Conservation (phyloP, 306 rosid species). For the Datisca glomerata region DNA sequence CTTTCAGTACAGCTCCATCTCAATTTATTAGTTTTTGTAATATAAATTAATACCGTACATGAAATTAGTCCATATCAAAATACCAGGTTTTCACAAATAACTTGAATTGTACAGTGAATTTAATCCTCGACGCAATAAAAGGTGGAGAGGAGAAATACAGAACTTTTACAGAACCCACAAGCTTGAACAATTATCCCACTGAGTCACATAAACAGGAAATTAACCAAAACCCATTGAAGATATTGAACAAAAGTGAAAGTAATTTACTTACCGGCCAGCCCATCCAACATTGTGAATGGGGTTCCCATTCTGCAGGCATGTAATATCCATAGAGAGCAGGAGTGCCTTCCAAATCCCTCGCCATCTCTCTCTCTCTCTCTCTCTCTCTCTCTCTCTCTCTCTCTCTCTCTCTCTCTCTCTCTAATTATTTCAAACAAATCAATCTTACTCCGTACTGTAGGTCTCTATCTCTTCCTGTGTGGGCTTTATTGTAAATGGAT, state of each 20-base stretch:
- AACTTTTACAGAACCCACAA: background rate
- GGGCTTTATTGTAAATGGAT: too few relatives aligned
- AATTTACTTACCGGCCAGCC: conserved; percentile 87
- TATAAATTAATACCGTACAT: too few relatives aligned
- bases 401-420: too few relatives aligned
- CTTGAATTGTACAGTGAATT: conserved; percentile 2
- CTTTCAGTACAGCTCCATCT: too few relatives aligned
- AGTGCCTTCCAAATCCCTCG: conserved; percentile 32
- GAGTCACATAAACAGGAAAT: background rate
- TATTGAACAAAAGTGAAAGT: background rate
- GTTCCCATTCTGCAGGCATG: conserved; percentile 96
- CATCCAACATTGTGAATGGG: conserved; percentile 72
- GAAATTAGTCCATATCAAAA: background rate
- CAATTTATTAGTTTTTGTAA: too few relatives aligned
- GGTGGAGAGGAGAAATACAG: background rate
- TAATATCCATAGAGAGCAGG: conserved; percentile 40
- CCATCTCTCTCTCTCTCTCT: background rate
- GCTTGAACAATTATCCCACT: background rate
- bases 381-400: too few relatives aligned
- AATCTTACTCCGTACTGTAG: too few relatives aligned
- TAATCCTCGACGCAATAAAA: background rate
- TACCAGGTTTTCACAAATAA: background rate
- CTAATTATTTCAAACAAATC: too few relatives aligned
- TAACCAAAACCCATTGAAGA: background rate
- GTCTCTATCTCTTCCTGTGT: too few relatives aligned